phyloP scores from a whole-genome alignment of 495 filamentous ascomycete species.

The Penicillium samsonianum region DNA sequence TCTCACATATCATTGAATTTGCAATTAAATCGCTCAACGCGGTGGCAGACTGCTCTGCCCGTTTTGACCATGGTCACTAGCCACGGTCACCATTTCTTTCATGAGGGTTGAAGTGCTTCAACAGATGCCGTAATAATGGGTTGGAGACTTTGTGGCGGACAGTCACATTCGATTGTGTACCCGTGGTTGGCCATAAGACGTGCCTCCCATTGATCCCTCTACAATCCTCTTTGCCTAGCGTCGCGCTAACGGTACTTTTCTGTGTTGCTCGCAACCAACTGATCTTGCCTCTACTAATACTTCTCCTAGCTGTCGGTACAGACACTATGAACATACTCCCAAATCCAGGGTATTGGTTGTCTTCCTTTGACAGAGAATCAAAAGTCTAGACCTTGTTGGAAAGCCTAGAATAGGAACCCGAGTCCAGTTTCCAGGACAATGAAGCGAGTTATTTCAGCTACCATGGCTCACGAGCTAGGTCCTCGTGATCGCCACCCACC shows the following conservation, averaged over 20 bases:
- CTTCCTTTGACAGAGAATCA: too few relatives aligned
- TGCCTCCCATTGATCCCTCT: not conserved
- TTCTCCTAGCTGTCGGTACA: too few relatives aligned
- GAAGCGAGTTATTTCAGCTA: too few relatives aligned
- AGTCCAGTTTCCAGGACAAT: too few relatives aligned
- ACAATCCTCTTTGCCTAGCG: not conserved
- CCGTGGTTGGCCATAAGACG: not conserved
- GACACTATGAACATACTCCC: too few relatives aligned
- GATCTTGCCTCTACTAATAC: not conserved
- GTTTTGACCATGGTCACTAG: too few relatives aligned
- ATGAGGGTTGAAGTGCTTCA: not conserved
- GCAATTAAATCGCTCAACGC: not conserved
- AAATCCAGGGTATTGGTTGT: too few relatives aligned
- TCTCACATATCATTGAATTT: too few relatives aligned
- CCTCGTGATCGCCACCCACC: too few relatives aligned
- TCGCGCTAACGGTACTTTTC: not conserved
- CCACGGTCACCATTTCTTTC: conserved; percentile 1
- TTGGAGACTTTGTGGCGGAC: conserved; percentile 1
- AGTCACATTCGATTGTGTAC: not conserved
- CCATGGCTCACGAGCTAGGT: too few relatives aligned
- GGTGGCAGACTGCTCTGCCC: not conserved
- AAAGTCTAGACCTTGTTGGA: too few relatives aligned
- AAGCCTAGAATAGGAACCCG: too few relatives aligned
- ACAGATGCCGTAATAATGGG: not conserved
- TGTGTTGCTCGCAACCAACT: not conserved